Base-by-base conservation (phyloP, 495 filamentous ascomycete species). In the Extremus antarcticus region DNA sequence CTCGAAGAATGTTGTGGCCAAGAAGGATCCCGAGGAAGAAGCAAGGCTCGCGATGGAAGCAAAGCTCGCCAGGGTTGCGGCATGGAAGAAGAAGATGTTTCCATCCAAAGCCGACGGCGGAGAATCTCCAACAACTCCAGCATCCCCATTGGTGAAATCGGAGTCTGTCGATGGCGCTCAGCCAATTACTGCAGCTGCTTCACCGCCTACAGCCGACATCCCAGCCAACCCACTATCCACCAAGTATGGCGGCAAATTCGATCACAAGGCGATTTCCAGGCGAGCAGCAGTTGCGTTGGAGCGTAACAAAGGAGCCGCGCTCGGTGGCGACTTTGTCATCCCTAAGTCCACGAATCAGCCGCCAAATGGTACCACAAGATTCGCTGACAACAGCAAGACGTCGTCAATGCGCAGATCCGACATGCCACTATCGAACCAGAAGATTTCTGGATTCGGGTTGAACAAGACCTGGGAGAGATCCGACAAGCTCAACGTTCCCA, bases 391-490 rank as follows among this genome's bases (percentile, higher is more conserved):
- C 48, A 58, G 35, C 43, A 62, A 57, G 46, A 25, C 45, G 39
- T 50, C 77, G 40, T 25, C 62, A 15, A 81, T 88, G 68, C 78
- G 80, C 50, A 76, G 24, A 2, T 16, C 47, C 23, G 17, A 45
- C 8, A 13, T 48, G 46, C 21, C 9, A 23, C 19, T 7, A 48
- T 23, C 46, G 46, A 13, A 79, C 57, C 76, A 82, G 47, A 90
- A 90, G 65, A 76, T 92, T 29, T 86, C 86, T 62, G 83, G 84
- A 13, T 95, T 96, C 64, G 90, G 88, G 0, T 78, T 97, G 49
- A 81, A 82, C 56, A 81, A 66, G 19, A 86, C 88, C 51, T 58
- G 69, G 13, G 88, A 90, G 16, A 88, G 86, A 58, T 64, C 77
- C 0, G 68, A 81, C 10, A 75, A 81, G 1, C 90, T 87, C 65